A percentile compares a stretch with the other conserved stretches of the same genome.
Conservation (phyloP, 768 basidiomycete species). For the Pisolithus marmoratus region DNA sequence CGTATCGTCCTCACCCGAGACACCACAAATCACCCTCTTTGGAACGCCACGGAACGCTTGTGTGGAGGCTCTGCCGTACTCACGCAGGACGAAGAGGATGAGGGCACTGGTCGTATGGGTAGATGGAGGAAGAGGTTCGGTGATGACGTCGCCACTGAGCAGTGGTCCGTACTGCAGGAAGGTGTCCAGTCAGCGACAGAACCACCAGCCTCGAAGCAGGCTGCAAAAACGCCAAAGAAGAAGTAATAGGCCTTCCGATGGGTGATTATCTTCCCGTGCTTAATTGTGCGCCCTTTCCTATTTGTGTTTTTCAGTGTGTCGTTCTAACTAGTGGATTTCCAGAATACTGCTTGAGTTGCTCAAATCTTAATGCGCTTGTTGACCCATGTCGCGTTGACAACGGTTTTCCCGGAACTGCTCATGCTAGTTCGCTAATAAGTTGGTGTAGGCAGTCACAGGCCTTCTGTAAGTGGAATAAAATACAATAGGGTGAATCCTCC, state of each 20-base stretch:
- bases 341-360: too few relatives aligned
- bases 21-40: conserved; percentile 83
- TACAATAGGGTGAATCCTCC: too few relatives aligned
- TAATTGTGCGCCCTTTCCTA: too few relatives aligned
- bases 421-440: too few relatives aligned
- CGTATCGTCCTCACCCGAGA: conserved; percentile 76
- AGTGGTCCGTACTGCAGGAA: conserved; percentile 23
- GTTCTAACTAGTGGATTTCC: too few relatives aligned
- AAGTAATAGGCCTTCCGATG: neutral
- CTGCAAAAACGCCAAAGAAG: neutral
- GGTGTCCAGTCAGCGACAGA: conserved; percentile 22
- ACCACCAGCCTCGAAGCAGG: conserved; percentile 12
- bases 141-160: conserved; percentile 36
- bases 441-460: too few relatives aligned
- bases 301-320: too few relatives aligned
- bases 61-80: conserved; percentile 41
- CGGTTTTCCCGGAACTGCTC: too few relatives aligned
- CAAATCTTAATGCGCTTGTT: too few relatives aligned
- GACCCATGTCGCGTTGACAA: too few relatives aligned
- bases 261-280: too few relatives aligned
- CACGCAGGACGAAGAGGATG: conserved; percentile 58
- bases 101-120: conserved; percentile 71
- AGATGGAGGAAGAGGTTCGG: conserved; percentile 75
- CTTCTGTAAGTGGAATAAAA: too few relatives aligned
- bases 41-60: conserved; percentile 61